Evolutionary conservation across 2,329 filamentous ascomycete species (phyloP), one percentile per base, ranked within the genome.

Genomic region (Tolypocladium tropicale): DNA sequence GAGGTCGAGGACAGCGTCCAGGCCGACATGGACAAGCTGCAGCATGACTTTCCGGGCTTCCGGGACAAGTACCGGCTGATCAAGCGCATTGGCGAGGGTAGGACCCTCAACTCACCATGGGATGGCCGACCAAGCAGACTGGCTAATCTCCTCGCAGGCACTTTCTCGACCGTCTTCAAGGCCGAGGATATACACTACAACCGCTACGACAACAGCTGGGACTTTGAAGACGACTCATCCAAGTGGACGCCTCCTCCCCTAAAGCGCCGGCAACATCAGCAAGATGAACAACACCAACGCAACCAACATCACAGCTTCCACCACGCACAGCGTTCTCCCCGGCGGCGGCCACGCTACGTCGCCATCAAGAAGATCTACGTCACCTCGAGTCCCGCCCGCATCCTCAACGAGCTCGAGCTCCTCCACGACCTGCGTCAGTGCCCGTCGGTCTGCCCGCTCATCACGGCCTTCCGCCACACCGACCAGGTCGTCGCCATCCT

Each of bases 331-430:
- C 62, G 62, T 23, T 62, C 65, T 6, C 63, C 64, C 11, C 67
- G 67, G 51, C 64, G 67, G 46, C 68, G 63, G 54, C 61, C 87
- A 28, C 89, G 88, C 68, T 97, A 87, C 67, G 95, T 99, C 59
- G 94, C 95, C 23, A 89, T 99, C 72, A 99, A 99, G 76, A 99
- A 99, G 76, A 99, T 99, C 64, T 99, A 99, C 71, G 94, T 97
- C 61, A 99, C 95, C 0, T 96, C 92, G 60, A 96, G 91, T 62
- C 94, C 94, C 0, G 80, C 86, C 32, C 89, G 94, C 50, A 97
- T 99, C 63, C 83, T 95, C 67, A 99, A 99, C 74, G 94, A 99
- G 72, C 84, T 99, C 21, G 93, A 97, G 65, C 80, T 99, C 25
- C 82, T 99, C 25, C 85, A 95, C 68, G 91, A 96, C 68, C 81